These are phyloP conservation scores for Cynara cardunculus DNA, from an alignment of 129 eudicot genomes.

Conservation along the genomic window DNA sequence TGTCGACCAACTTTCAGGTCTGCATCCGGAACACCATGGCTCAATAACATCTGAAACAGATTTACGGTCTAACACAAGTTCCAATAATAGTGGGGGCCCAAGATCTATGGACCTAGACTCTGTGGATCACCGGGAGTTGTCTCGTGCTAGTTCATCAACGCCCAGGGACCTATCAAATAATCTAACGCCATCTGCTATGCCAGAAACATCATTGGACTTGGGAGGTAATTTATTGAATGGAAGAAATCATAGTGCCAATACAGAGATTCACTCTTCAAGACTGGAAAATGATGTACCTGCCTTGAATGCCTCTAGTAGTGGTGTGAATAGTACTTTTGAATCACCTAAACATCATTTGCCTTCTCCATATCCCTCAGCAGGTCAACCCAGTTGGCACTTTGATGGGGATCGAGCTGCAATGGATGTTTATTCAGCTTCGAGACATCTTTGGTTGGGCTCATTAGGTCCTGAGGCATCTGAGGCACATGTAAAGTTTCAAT, in stretches of 20 bases:
- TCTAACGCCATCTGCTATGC: conserved; percentile 40
- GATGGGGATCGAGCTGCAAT: conserved; percentile 83
- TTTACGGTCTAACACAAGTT: conserved; percentile 33
- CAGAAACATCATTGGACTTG: conserved; percentile 48
- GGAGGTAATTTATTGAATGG: conserved; percentile 35
- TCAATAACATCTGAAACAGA: conserved; percentile 33
- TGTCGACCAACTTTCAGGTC: conserved; percentile 39
- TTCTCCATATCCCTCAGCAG: conserved; percentile 24
- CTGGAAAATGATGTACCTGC: conserved; percentile 30
- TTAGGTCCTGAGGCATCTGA: conserved; percentile 84
- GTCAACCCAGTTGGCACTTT: conserved; percentile 47
- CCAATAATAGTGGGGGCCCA: conserved; percentile 50
- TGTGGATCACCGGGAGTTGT: conserved; percentile 45
- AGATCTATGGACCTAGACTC: conserved; percentile 51
- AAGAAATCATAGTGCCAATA: conserved; percentile 23
- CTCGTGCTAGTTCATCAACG: conserved; percentile 52
- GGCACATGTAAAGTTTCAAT: conserved; percentile 56
- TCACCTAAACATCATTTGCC: conserved; percentile 47
- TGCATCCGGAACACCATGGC: conserved; percentile 39
- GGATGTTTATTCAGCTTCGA: conserved; percentile 82
- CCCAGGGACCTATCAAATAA: conserved; percentile 45
- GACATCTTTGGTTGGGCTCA: conserved; percentile 74
- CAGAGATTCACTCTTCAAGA: conserved; percentile 35
- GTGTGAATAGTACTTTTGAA: conserved; percentile 35
- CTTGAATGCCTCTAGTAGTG: conserved; percentile 40